Evolutionary conservation across 768 basidiomycete species (phyloP).

Genomic region (Leucosporidium scottii): DNA sequence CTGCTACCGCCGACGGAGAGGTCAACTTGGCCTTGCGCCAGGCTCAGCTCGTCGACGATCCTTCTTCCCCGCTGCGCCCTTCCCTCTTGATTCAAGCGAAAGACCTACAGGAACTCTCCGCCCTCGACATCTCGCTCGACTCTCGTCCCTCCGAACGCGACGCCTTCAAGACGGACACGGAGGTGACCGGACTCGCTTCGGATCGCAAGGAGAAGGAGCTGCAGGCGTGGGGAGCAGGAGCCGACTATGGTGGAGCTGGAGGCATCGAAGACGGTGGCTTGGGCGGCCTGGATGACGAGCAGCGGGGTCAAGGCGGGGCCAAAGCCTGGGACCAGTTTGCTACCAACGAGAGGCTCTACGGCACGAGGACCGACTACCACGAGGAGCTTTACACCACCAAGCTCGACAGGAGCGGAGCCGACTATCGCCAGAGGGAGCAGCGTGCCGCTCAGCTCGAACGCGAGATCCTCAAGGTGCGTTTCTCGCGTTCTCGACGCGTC

Average conservation of each 20-base stretch:
- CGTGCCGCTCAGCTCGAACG: conserved; percentile 80
- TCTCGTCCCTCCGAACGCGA: not conserved
- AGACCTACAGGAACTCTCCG: conserved; percentile 32
- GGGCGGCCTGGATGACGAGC: conserved; percentile 16
- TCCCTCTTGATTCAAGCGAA: conserved; percentile 31
- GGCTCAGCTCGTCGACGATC: conserved; percentile 19
- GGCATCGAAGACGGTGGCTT: not conserved
- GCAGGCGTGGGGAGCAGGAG: conserved; percentile 23
- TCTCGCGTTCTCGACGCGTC: not conserved
- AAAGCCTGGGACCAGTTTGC: conserved; percentile 81
- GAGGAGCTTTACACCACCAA: conserved; percentile 93
- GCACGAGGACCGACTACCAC: conserved; percentile 81
- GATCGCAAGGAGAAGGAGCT: conserved; percentile 28
- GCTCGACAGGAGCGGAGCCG: conserved; percentile 72
- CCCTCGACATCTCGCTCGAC: conserved; percentile 28
- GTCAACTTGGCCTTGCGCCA: conserved; percentile 34
- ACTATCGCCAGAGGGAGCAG: conserved; percentile 80
- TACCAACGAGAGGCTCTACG: conserved; percentile 86
- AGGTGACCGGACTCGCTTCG: conserved; percentile 35
- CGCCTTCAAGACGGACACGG: conserved; percentile 40
- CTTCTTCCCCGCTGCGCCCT: conserved; percentile 12
- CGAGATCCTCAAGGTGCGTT: conserved; percentile 75
- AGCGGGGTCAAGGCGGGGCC: not conserved
- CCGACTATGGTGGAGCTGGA: not conserved
- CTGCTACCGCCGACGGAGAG: conserved; percentile 27